Conservation (phyloP, 495 filamentous ascomycete species). For the Astrocystis sublimbata region DNA sequence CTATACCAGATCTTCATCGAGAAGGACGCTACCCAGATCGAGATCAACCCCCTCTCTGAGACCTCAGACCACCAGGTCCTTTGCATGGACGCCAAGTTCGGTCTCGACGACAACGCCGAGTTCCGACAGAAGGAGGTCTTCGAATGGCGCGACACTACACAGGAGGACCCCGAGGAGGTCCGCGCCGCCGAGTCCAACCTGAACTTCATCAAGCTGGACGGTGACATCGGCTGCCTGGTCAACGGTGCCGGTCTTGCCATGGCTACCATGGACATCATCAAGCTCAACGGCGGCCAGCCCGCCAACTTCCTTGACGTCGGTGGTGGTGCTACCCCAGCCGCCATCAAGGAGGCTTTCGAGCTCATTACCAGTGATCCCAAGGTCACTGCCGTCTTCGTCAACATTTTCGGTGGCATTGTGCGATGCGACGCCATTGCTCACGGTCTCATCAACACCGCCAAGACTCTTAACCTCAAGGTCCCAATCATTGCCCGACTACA, state of each 20-base stretch:
- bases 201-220: constrained; percentile 99
- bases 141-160: constrained; percentile 85
- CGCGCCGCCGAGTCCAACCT: constrained; percentile 89
- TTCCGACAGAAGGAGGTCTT: constrained; percentile 98
- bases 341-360: constrained; percentile 96
- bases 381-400: constrained; percentile 98
- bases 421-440: constrained; percentile 97
- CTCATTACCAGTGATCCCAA: constrained; percentile 98
- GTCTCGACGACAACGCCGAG: constrained; percentile 97
- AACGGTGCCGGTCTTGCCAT: constrained; percentile 99
- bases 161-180: constrained; percentile 97
- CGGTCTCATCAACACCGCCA: constrained; percentile 90
- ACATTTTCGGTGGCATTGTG: constrained; percentile 99
- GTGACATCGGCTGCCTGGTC: constrained; percentile 98
- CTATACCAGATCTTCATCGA: constrained; percentile 98
- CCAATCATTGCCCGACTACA: constrained; percentile 96
- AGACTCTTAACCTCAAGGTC: constrained; percentile 90
- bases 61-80: constrained; percentile 96
- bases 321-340: constrained; percentile 92
- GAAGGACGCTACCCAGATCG: constrained; percentile 96
- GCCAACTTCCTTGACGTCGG: constrained; percentile 99
- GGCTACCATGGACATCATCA: constrained; percentile 99
- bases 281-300: constrained; percentile 93
- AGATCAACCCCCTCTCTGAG: constrained; percentile 98
- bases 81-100: constrained; percentile 98